Percentiles rank a stretch among this genome's conserved stretches.
phyloP scores from a whole-genome alignment of 306 rosid genomes.

The Sindora glabra region DNA sequence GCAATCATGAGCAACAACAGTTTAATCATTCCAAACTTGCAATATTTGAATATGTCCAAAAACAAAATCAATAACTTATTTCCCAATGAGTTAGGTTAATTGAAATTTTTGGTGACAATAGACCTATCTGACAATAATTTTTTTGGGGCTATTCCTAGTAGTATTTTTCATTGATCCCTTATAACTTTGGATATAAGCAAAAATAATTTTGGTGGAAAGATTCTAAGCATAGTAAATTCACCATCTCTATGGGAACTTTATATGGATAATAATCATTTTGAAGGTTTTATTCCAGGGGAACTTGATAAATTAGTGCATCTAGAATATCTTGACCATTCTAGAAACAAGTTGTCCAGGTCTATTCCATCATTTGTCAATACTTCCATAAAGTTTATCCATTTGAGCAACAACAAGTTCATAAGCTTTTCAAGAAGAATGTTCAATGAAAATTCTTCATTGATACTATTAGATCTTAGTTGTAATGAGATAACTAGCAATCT shows the following conservation, averaged over 20 bases:
- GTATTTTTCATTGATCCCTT: neutral
- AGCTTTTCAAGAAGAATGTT: neutral
- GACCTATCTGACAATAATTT: neutral
- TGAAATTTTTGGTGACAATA: neutral
- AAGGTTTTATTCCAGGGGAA: neutral
- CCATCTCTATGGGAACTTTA: neutral
- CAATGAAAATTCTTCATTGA: neutral
- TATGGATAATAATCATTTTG: neutral
- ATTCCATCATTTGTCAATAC: neutral
- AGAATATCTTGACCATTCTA: neutral
- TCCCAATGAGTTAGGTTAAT: neutral
- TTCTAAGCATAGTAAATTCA: neutral
- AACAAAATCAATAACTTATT: neutral
- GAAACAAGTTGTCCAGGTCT: neutral
- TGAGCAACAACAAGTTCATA: neutral
- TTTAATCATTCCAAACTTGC: too few species aligned
- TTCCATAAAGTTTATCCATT: neutral
- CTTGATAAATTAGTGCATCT: rapidly evolving
- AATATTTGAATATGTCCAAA: too few species aligned
- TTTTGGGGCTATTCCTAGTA: neutral
- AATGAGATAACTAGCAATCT: neutral
- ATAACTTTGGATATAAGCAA: neutral
- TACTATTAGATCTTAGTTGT: neutral
- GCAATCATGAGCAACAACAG: too few species aligned
- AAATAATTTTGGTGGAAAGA: neutral